Conservation (phyloP, 2,329 filamentous ascomycete genomes). For the Mycosphaerella arachidis region DNA sequence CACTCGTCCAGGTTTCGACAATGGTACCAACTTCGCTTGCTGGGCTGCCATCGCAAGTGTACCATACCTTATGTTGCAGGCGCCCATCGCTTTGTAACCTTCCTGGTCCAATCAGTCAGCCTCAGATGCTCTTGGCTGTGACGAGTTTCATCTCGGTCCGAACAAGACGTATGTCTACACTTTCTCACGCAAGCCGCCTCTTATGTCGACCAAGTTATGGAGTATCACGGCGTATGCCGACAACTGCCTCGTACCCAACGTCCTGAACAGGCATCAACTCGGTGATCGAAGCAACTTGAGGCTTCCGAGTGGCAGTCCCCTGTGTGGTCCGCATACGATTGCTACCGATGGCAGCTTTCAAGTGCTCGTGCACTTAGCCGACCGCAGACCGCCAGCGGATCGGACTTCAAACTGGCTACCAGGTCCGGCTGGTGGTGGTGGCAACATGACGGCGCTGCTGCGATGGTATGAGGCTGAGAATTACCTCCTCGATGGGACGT, state of each 20-base stretch:
- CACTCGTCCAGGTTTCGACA: slow-evolving; percentile 3
- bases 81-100: slow-evolving; percentile 14
- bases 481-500: slow-evolving; percentile 9
- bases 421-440: slow-evolving; percentile 5
- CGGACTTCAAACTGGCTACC: slow-evolving; percentile 24
- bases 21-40: slow-evolving; percentile 11
- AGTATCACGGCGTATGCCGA: slow-evolving; percentile 20
- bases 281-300: slow-evolving; percentile 21
- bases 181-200: slow-evolving; percentile 18
- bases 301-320: slow-evolving; percentile 11
- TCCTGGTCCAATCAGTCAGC: slow-evolving; percentile 11
- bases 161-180: slow-evolving; percentile 15
- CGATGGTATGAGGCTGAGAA: slow-evolving; percentile 13
- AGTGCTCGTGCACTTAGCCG: slow-evolving; percentile 16
- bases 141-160: background rate
- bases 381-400: slow-evolving; percentile 15
- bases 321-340: slow-evolving; percentile 13
- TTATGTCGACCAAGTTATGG: slow-evolving; percentile 20
- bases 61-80: slow-evolving; percentile 6
- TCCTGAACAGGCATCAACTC: slow-evolving; percentile 12
- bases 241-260: slow-evolving; percentile 19
- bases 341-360: slow-evolving; percentile 12
- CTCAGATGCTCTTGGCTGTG: background rate
- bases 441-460: slow-evolving; percentile 5
- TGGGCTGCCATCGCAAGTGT: slow-evolving; percentile 5